Evolutionary conservation across 2,329 filamentous ascomycete species (phyloP), one percentile per base, ranked within the genome.

Genomic region (Ophiocordyceps camponoti-floridani): DNA sequence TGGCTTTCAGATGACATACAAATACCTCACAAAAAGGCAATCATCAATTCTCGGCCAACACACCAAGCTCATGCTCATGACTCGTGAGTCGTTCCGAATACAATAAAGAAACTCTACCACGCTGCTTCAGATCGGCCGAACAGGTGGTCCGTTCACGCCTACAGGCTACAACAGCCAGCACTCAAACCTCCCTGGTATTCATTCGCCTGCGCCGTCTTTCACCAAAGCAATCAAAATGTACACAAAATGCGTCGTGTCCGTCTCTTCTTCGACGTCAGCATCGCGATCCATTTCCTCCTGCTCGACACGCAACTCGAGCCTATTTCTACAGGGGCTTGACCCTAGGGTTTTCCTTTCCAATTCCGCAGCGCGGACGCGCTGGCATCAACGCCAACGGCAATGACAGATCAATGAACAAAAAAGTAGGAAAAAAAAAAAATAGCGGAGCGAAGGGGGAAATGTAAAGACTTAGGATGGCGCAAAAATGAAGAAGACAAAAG

Each of bases 191-290:
- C 19, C 27, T 41, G 40, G 19, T 41, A 27, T 41, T 26, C n/a
- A 43, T 43, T 16, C 23, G 41, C 26, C 41, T 8, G 26, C 31
- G 31, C 31, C 31, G 10, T 33, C 14, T 33, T 33, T 33, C 31
- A 6, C 7, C 5, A 40, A 19, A 40, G 38, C 10, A 8, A 9
- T 4, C n/a, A 40, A 26, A 40, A 40, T 40, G 37, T 16, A 40
- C 16, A 40, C 37, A n/a, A 18, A 52, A 53, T 26, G 10, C 31
- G 10, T 40, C 16, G 27, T 33, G 31, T 33, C 31, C 31, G 31
- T 33, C 37, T 40, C 37, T 19, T 40, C 4, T 40, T 10, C 37
- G 37, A 33, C 31, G 31, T 33, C 31, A 33, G 10, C 11, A 33
- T 33, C 11, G 31, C 31, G 31, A 33, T 14, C 31, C 31, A 4